Conservation (phyloP, 1,139 yeast genomes). For the Blastobotrys apis region DNA sequence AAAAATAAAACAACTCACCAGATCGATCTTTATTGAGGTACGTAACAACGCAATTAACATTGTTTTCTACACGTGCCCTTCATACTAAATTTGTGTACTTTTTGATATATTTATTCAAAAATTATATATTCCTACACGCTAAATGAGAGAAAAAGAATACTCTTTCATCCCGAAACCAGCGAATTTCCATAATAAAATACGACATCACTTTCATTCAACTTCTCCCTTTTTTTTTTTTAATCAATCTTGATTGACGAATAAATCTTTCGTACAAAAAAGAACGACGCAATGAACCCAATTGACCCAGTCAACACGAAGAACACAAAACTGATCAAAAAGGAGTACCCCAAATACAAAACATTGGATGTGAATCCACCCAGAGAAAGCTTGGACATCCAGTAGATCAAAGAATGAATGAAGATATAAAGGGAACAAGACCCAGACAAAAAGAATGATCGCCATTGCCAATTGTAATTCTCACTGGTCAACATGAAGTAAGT, state of each 20-base stretch:
- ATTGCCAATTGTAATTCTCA: slow-evolving; percentile 96
- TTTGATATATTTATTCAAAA: too few relatives aligned
- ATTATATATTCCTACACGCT: too few relatives aligned
- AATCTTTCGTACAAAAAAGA: slow-evolving; percentile 72
- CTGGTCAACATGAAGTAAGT: slow-evolving; percentile 81
- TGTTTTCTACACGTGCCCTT: too few relatives aligned
- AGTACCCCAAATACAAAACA: slow-evolving; percentile 82
- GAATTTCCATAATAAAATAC: too few relatives aligned
- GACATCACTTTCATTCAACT: too few relatives aligned
- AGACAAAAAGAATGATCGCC: slow-evolving; percentile 85
- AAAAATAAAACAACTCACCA: too few relatives aligned
- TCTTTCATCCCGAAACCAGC: too few relatives aligned
- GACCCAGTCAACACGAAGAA: slow-evolving; percentile 85
- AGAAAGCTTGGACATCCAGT: slow-evolving; percentile 46
- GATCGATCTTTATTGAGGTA: too few relatives aligned
- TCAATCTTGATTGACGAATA: slow-evolving; percentile 87
- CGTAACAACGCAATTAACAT: too few relatives aligned
- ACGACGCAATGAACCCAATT: slow-evolving; percentile 73
- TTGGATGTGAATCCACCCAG: slow-evolving; percentile 74
- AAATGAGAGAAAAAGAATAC: too few relatives aligned
- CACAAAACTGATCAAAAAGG: slow-evolving; percentile 61
- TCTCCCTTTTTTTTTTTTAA: slow-evolving; percentile 31
- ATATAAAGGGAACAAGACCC: slow-evolving; percentile 88
- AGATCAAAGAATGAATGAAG: slow-evolving; percentile 72
- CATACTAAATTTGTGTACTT: too few relatives aligned